Evolutionary conservation across 2,329 filamentous ascomycete species (phyloP).

Genomic region (Exophiala sp.): DNA sequence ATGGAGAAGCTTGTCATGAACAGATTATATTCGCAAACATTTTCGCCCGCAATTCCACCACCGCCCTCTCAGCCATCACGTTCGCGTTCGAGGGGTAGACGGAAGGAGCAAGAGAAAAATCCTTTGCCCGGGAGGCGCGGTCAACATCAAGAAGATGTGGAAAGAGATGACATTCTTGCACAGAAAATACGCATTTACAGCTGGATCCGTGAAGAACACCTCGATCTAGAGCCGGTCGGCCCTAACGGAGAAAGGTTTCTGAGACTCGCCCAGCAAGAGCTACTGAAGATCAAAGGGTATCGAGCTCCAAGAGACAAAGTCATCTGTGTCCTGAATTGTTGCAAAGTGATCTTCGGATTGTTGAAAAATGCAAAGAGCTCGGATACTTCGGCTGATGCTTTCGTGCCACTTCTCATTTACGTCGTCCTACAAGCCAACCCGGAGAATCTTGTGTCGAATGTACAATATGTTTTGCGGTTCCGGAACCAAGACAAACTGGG

Average conservation of each 20-base stretch:
- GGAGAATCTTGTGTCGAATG: conserved; percentile 92
- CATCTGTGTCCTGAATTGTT: conserved; percentile 96
- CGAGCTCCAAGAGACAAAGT: conserved; percentile 97
- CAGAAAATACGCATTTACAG: conserved; percentile 97
- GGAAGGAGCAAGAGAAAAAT: conserved; percentile 64
- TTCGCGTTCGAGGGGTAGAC: conserved; percentile 60
- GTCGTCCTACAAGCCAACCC: conserved; percentile 93
- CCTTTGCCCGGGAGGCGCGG: conserved; percentile 81
- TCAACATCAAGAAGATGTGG: conserved; percentile 97
- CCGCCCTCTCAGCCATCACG: conserved; percentile 66
- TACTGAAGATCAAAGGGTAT: conserved; percentile 95
- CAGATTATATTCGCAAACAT: conserved; percentile 88
- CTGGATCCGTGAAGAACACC: conserved; percentile 88
- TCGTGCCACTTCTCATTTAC: conserved; percentile 91
- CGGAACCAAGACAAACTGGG: conserved; percentile 95
- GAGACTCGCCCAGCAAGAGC: conserved; percentile 84
- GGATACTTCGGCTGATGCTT: conserved; percentile 93
- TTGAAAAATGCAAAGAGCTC: conserved; percentile 81
- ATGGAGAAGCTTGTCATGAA: conserved; percentile 99
- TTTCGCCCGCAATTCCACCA: conserved; percentile 86
- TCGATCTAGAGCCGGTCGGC: conserved; percentile 82
- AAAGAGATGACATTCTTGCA: conserved; percentile 89
- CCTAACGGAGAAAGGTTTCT: conserved; percentile 87
- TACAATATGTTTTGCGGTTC: conserved; percentile 96
- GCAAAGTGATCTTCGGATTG: conserved; percentile 97